A percentile compares a stretch with the other conserved stretches of the same genome.
Conservation (phyloP, 169 alveolate genomes). For the Babesia ovis region DNA sequence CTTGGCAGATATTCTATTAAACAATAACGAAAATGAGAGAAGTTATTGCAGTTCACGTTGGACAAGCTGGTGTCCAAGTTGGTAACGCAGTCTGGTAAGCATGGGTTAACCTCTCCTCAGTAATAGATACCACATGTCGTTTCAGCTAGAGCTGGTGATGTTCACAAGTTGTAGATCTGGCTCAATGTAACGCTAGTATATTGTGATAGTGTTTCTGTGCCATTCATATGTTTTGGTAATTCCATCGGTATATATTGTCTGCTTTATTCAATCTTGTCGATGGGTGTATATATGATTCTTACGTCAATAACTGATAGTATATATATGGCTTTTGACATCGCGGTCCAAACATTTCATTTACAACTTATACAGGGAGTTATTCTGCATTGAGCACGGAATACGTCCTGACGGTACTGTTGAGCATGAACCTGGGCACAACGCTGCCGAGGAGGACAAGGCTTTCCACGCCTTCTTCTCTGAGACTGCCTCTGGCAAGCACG, state of each 20-base stretch:
- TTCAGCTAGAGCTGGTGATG: no score
- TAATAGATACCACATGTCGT: no score
- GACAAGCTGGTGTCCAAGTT: constrained; percentile 95
- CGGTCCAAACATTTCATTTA: no score
- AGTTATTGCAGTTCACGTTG: constrained; percentile 92
- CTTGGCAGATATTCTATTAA: neutral
- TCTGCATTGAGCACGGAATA: constrained; percentile 85
- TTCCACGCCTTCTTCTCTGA: constrained; percentile 98
- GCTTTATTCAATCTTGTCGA: no score
- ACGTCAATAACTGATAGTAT: no score
- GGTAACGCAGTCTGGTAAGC: constrained; percentile 98
- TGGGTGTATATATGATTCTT: neutral
- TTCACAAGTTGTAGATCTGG: no score
- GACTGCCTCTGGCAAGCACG: constrained; percentile 98
- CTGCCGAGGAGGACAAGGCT: constrained; percentile 95
- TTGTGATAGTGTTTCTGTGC: no score
- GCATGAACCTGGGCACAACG: constrained; percentile 77
- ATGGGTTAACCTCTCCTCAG: no score
- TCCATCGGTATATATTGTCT: no score
- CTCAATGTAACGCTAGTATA: no score
- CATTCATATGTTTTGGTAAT: no score
- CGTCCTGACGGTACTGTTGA: constrained; percentile 83
- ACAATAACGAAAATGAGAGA: constrained; percentile 87
- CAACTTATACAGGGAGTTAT: constrained; percentile 82
- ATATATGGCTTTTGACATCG: no score